These are phyloP conservation scores for Solanum okadae DNA, from an alignment of 257 asterid genomes.

Conservation along the genomic window DNA sequence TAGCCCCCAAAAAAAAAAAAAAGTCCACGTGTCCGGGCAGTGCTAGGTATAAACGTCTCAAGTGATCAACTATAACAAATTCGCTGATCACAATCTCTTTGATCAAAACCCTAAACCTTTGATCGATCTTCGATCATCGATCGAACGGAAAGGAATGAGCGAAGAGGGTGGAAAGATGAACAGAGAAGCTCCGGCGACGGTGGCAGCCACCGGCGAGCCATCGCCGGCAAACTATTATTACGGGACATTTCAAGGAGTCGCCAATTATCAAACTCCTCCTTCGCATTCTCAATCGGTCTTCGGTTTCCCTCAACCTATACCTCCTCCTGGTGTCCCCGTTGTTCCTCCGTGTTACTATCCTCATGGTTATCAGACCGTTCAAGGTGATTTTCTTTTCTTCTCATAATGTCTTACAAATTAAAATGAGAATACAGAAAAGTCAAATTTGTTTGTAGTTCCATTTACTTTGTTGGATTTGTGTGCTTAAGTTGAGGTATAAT, in stretches of 20 bases:
- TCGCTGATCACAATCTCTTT: background rate
- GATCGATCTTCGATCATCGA: no score
- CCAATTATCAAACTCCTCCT: conserved; percentile 42
- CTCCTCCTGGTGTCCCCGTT: conserved; percentile 36
- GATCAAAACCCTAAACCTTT: background rate
- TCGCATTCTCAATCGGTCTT: conserved; percentile 43
- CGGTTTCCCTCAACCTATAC: conserved; percentile 80
- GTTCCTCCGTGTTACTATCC: conserved; percentile 40
- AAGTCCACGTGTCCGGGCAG: background rate
- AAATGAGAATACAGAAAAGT: background rate
- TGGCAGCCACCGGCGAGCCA: conserved; percentile 15
- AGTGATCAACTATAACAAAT: background rate
- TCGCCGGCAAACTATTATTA: conserved; percentile 38
- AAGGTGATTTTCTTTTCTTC: conserved; percentile 23
- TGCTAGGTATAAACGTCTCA: background rate
- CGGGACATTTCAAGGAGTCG: conserved; percentile 91
- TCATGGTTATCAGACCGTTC: conserved; percentile 58
- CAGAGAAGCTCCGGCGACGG: conserved; percentile 17
- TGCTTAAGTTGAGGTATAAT: background rate
- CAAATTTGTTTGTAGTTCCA: background rate
- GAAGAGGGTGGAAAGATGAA: conserved; percentile 35
- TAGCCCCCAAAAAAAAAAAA: background rate
- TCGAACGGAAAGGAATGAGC: conserved; percentile 8
- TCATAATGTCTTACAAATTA: background rate
- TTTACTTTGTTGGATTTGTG: background rate